Conservation (phyloP, 768 basidiomycete genomes). For the Podaxis sp. region DNA sequence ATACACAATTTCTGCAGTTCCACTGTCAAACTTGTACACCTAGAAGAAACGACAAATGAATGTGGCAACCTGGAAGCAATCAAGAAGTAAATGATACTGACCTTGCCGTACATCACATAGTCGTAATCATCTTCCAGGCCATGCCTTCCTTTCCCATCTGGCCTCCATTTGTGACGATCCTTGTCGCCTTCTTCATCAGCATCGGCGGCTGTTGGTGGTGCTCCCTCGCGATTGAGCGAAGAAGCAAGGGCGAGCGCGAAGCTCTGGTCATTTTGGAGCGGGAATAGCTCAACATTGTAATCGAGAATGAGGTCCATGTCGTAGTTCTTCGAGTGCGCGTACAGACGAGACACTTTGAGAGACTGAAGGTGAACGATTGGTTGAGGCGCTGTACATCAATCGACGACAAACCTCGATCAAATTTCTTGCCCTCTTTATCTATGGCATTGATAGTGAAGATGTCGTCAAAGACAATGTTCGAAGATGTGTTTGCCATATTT, state of each 20-base stretch:
- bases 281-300: conserved; percentile 91
- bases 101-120: conserved; percentile 99
- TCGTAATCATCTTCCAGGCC: conserved; percentile 95
- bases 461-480: conserved; percentile 89
- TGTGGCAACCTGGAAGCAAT: background rate
- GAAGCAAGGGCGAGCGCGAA: conserved; percentile 88
- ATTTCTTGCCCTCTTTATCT: conserved; percentile 94
- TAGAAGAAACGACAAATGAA: conserved; percentile 28
- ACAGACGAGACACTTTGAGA: conserved; percentile 81
- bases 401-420: conserved; percentile 81
- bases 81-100: conserved; percentile 30
- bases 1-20: conserved; percentile 81
- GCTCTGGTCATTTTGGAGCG: conserved; percentile 62
- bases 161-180: conserved; percentile 80
- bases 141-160: conserved; percentile 76
- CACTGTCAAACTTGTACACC: conserved; percentile 97
- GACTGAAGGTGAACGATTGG: background rate
- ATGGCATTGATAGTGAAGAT: conserved; percentile 85
- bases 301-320: conserved; percentile 93
- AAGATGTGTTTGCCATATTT: conserved; percentile 56
- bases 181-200: conserved; percentile 63
- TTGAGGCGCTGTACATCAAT: conserved; percentile 7
- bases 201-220: conserved; percentile 45
- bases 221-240: conserved; percentile 63
- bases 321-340: conserved; percentile 87